Conservation (phyloP, 352 stramenopile genomes). For the Phytophthora palmivora region DNA sequence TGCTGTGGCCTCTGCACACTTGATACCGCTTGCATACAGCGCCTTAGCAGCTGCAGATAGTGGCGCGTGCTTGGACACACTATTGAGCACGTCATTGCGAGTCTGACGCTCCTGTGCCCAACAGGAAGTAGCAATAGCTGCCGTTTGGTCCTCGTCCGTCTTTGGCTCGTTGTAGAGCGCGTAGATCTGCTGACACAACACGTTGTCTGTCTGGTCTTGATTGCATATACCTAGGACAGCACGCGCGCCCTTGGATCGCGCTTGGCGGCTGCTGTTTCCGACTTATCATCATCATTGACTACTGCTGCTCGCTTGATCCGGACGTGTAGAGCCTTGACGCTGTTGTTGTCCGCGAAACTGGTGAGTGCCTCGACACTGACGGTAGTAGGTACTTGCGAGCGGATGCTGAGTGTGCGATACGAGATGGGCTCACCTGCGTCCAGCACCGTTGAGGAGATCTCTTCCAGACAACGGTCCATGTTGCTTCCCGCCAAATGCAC, state of each 20-base stretch:
- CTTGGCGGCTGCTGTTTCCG: slow-evolving; percentile 28
- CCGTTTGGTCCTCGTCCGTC: slow-evolving; percentile 12
- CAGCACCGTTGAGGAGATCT: slow-evolving; percentile 61
- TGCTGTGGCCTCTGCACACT: slow-evolving; percentile 58
- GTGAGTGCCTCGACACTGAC: slow-evolving; percentile 49
- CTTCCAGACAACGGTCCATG: slow-evolving; percentile 58
- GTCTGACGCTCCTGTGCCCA: slow-evolving; percentile 70
- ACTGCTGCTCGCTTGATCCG: slow-evolving; percentile 40
- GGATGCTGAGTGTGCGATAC: slow-evolving; percentile 57
- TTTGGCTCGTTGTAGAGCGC: slow-evolving; percentile 52
- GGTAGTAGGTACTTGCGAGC: slow-evolving; percentile 30
- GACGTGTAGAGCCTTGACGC: slow-evolving; percentile 50
- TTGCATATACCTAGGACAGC: slow-evolving; percentile 39
- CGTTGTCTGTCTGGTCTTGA: slow-evolving; percentile 5
- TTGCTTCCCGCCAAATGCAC: slow-evolving; percentile 22
- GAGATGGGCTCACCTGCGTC: slow-evolving; percentile 63
- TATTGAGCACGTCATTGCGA: slow-evolving; percentile 64
- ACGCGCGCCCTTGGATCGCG: slow-evolving; percentile 58
- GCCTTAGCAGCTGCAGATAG: slow-evolving; percentile 50
- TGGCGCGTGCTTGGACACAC: slow-evolving; percentile 44
- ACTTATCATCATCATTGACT: slow-evolving; percentile 9
- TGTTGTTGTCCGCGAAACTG: slow-evolving; percentile 43
- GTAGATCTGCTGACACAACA: slow-evolving; percentile 59
- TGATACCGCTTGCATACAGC: slow-evolving; percentile 63
- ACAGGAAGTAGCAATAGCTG: slow-evolving; percentile 44